Base-by-base conservation (phyloP, 2,329 filamentous ascomycete genomes). In the Paecilomyces variotii region DNA sequence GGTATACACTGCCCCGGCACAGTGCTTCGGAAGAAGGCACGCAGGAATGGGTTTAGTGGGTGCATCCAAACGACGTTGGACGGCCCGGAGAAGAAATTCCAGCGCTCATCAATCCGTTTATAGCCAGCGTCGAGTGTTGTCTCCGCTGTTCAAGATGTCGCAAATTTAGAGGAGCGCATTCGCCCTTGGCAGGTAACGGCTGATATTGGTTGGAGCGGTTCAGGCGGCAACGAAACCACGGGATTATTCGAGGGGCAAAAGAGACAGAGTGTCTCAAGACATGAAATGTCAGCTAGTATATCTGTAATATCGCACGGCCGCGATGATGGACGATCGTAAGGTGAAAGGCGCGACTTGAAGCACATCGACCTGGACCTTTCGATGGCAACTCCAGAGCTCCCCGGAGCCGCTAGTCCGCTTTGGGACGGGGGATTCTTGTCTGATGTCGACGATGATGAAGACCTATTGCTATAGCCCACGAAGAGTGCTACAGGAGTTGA, bases 1-100 rank as follows among this genome's bases (percentile, higher is more conserved):
- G 94, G 92, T 63, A 87, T 85, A 82, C 94, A 97, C 86, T 97
- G 93, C 70, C 88, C 82, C 67, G 89, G 88, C 73, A 97, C 84
- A 75, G 90, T 87, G 84, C 91, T 97, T 81, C 91, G 91, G 84
- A 97, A 97, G 86, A 99, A 97, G 83, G 93, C 91, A 82, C 90
- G 88, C 77, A 99, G 84, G 79, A 97, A 97, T 76, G 94, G 94
- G 80, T 99, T 99, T 87, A 97, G 84, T 81, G 94, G 91, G 87
- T 92, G 92, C 92, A 96, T 96, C 86, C 88, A 88, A 75, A 75
- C 74, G 72, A 66, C 74, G 69, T 74, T 72, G 74, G 73, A 74
- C 68, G 68, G 69, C 70, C 71, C 71, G 62, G 65, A 60, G 64
- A 62, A 68, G 58, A 57, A 64, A 58, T 64, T 66, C 67, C 59